These are phyloP conservation scores for Boletus speciosus DNA, from an alignment of 768 basidiomycete genomes.

Conservation along the genomic window DNA sequence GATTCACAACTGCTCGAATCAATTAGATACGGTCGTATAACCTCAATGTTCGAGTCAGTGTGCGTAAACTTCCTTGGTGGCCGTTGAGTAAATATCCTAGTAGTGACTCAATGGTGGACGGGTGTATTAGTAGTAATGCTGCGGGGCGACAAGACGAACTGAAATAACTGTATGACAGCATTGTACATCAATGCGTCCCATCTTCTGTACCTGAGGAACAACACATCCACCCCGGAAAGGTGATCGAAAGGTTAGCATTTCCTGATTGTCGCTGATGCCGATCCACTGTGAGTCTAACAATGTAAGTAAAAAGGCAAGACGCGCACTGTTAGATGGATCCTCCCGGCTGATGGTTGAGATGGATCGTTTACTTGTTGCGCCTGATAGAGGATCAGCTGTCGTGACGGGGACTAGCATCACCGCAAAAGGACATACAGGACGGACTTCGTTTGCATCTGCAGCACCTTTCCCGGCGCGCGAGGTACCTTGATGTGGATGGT, in stretches of 20 bases:
- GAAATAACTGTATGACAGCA: too few relatives aligned
- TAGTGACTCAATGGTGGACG: too few relatives aligned
- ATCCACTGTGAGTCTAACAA: neutral
- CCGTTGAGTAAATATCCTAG: too few relatives aligned
- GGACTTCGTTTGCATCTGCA: neutral
- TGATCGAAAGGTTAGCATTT: neutral
- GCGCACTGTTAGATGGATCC: neutral
- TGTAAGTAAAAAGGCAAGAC: too few relatives aligned
- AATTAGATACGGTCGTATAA: too few relatives aligned
- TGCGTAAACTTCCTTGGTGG: too few relatives aligned
- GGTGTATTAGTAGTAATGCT: too few relatives aligned
- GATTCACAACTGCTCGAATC: too few relatives aligned
- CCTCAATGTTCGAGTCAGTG: too few relatives aligned
- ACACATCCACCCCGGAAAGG: constrained; percentile 3
- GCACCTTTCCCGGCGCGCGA: neutral
- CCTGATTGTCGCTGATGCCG: neutral
- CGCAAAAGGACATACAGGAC: neutral
- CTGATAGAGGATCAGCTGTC: neutral
- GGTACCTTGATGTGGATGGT: neutral
- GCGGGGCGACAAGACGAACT: too few relatives aligned
- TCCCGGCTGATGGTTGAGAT: neutral
- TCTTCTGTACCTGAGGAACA: neutral
- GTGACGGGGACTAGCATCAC: neutral
- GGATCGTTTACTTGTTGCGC: neutral
- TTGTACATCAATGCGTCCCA: neutral